Evolutionary conservation across 352 stramenopile genomes (phyloP).

Genomic region (Globisporangium echinulatum): DNA sequence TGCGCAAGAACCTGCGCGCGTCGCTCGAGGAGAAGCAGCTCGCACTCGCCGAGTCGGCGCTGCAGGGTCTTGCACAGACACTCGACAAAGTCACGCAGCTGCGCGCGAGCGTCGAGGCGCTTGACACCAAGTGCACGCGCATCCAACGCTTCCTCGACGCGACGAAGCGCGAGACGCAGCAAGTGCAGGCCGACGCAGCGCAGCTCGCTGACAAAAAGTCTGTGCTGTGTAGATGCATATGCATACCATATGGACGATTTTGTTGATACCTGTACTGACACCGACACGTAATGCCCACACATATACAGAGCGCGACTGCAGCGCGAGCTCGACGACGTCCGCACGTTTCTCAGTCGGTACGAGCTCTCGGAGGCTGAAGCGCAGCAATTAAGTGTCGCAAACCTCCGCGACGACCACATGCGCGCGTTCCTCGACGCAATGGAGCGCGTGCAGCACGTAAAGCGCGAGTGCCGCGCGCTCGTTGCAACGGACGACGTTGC

Average conservation of each 20-base stretch:
- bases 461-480: constrained; percentile 59
- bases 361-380: constrained; percentile 69
- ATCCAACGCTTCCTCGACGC: constrained; percentile 51
- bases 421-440: constrained; percentile 59
- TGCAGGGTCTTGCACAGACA: constrained; percentile 34
- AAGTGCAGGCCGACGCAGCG: constrained; percentile 53
- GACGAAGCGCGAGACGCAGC: constrained; percentile 58
- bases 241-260: constrained; percentile 3
- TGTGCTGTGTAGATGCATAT: not conserved
- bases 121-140: constrained; percentile 40
- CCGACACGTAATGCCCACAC: too few relatives aligned
- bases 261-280: too few relatives aligned
- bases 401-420: constrained; percentile 40
- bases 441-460: constrained; percentile 66
- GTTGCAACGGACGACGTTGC: constrained; percentile 32
- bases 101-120: constrained; percentile 26
- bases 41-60: constrained; percentile 34
- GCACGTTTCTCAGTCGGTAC: constrained; percentile 62
- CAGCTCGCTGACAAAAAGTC: constrained; percentile 37
- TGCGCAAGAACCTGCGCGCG: constrained; percentile 37
- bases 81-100: constrained; percentile 34
- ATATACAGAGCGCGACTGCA: constrained; percentile 33
- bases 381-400: constrained; percentile 32
- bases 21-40: constrained; percentile 53
- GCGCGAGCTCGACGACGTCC: constrained; percentile 36